These are phyloP conservation scores for Vanrija sp. DNA, from an alignment of 1,284 basidiomycete genomes.

Conservation along the genomic window DNA sequence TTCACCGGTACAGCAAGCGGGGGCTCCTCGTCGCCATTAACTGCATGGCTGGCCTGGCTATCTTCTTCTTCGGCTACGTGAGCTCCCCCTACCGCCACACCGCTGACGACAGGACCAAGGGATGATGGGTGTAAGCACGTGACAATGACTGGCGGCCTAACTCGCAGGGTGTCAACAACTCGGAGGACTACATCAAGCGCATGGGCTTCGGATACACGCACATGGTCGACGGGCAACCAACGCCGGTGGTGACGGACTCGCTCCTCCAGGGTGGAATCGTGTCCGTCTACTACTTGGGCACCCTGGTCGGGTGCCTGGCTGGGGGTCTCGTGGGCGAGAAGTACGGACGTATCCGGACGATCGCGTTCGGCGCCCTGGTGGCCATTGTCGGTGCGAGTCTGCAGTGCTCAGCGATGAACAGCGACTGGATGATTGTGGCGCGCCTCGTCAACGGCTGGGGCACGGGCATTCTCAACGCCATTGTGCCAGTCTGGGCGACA, in stretches of 20 bases:
- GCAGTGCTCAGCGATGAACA: conserved; percentile 61
- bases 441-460: conserved; percentile 45
- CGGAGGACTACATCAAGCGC: conserved; percentile 21
- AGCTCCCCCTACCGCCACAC: neutral
- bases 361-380: conserved; percentile 52
- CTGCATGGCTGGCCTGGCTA: conserved; percentile 20
- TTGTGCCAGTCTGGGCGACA: conserved; percentile 50
- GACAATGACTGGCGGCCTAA: neutral
- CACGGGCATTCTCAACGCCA: conserved; percentile 61
- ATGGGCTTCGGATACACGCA: conserved; percentile 29
- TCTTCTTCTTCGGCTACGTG: conserved; percentile 33
- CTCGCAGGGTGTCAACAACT: conserved; percentile 22
- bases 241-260: conserved; percentile 53
- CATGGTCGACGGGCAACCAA: conserved; percentile 16
- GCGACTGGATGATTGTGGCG: conserved; percentile 60
- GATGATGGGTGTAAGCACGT: too few relatives aligned
- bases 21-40: conserved; percentile 25
- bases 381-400: conserved; percentile 54
- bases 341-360: conserved; percentile 56
- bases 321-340: conserved; percentile 17
- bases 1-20: conserved; percentile 13
- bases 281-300: conserved; percentile 33
- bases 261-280: conserved; percentile 48
- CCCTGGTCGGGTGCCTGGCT: conserved; percentile 31
- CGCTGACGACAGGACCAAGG: too few relatives aligned